A percentile compares a stretch with the other conserved stretches of the same genome.
Evolutionary conservation across 305 asterid genomes (phyloP).

Genomic region (Plantago coronopus): DNA sequence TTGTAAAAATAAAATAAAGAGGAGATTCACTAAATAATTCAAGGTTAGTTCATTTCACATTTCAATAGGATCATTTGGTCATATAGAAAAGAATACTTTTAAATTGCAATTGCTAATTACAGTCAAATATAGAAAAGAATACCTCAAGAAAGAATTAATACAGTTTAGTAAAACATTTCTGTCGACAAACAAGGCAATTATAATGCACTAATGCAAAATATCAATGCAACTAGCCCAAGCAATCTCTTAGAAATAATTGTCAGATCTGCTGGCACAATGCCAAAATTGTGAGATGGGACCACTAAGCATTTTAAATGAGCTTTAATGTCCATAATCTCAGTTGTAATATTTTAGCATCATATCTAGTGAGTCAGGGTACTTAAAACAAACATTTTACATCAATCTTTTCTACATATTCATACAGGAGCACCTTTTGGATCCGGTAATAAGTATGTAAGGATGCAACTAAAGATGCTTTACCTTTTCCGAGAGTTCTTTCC

Average conservation of each 20-base stretch:
- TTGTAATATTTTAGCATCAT: not conserved
- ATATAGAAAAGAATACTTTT: no score
- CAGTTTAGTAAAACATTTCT: not conserved
- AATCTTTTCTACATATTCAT: conserved; percentile 1
- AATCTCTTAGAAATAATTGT: not conserved
- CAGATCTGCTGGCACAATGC: conserved; percentile 4
- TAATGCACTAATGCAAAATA: not conserved
- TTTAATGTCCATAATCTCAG: no score
- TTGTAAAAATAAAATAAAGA: no score
- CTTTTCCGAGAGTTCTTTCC: conserved; percentile 41
- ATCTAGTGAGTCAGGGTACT: not conserved
- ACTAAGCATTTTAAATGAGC: not conserved
- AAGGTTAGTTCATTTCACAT: no score
- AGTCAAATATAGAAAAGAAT: no score
- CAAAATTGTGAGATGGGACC: conserved; percentile 3
- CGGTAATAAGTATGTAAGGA: conserved; percentile 3
- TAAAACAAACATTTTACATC: not conserved
- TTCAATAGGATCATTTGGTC: no score
- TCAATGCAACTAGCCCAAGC: not conserved
- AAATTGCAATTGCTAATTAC: no score
- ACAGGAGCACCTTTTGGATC: not conserved
- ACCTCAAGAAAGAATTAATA: not conserved
- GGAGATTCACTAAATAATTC: no score
- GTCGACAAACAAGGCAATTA: not conserved
- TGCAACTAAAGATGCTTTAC: conserved; percentile 25